Evolutionary conservation across 1,284 basidiomycete genomes (phyloP), one percentile per base, ranked within the genome.

Genomic region (Trichosporon sp.): DNA sequence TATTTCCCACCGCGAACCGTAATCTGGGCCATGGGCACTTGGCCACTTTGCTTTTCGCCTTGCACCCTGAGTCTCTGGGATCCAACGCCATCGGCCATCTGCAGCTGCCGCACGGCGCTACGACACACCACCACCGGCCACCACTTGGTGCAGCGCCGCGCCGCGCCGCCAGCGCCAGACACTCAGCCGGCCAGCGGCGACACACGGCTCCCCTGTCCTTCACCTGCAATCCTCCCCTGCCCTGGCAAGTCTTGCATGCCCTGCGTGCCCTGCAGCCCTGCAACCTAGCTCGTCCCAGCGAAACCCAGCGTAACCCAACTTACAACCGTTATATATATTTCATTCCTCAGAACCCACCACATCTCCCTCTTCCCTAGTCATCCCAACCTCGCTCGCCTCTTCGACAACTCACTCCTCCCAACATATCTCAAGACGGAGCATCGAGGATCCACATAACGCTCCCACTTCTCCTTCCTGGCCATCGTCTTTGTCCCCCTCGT

Each of bases 311-410:
- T 63, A 63, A 63, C 59, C 59, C 59, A 63, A 63, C 59, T 35
- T 63, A 32, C 32, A 37, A 63, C 16, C 16, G 59, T 63, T 63
- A 35, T 63, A 63, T 63, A 63, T 63, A 63, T 63, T 63, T 63
- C 59, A 63, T 63, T 63, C 59, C 59, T 32, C 59, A 63, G 59
- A n/a, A 63, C 59, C 59, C 59, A 63, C 59, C 59, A 35, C 59
- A 63, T 63, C 59, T 63, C 59, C 59, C 32, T 31, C 32, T 63
- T 63, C 59, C 59, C 59, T 63, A 63, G 59, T 63, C 59, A 35
- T 63, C 32, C 59, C 59, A 63, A 63, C 59, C 59, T 63, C 59
- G 59, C 59, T 37, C 59, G 31, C 14, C 31, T 63, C 59, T n/a
- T 63, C 59, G 32, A n/a, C 59, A 8, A 21, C 51, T 54, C 51